A percentile compares a stretch with the other conserved stretches of the same genome.
Evolutionary conservation across 2,329 filamentous ascomycete genomes (phyloP).

Genomic region (Graphiopsis chlorocephala): DNA sequence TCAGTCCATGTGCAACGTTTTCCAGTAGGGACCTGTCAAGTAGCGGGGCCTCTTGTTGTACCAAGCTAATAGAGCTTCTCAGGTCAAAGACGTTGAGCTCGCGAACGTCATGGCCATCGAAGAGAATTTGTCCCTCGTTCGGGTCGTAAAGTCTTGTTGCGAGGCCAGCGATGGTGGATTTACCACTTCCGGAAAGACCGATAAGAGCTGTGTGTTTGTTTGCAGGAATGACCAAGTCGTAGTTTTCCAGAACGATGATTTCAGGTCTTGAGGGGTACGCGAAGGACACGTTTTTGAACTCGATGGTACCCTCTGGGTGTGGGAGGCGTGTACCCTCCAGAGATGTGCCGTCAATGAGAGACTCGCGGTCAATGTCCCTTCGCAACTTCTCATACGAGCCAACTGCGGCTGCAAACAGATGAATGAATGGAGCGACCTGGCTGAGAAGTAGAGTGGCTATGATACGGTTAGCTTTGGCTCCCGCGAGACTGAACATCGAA

Average conservation of each 20-base stretch:
- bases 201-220: conserved; percentile 74
- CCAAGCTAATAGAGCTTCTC: conserved; percentile 36
- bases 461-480: conserved; percentile 54
- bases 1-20: conserved; percentile 53
- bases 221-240: conserved; percentile 62
- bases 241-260: conserved; percentile 55
- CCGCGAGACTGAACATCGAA: conserved; percentile 57
- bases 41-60: conserved; percentile 53
- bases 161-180: conserved; percentile 76
- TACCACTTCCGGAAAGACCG: conserved; percentile 80
- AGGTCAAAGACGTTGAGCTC: conserved; percentile 38
- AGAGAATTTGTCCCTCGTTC: conserved; percentile 29
- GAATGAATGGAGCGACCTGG: conserved; percentile 48
- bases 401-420: conserved; percentile 49
- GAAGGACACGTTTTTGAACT: conserved; percentile 65
- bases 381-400: conserved; percentile 58
- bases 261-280: conserved; percentile 62
- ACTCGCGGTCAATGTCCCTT: conserved; percentile 54
- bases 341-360: conserved; percentile 39
- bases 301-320: conserved; percentile 47
- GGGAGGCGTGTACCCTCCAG: conserved; percentile 29
- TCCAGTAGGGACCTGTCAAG: conserved; percentile 53
- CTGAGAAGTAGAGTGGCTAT: conserved; percentile 47
- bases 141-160: conserved; percentile 40
- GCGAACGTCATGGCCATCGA: conserved; percentile 40